Evolutionary conservation across 1,284 basidiomycete genomes (phyloP).

Genomic region (Cronartium ribicola): DNA sequence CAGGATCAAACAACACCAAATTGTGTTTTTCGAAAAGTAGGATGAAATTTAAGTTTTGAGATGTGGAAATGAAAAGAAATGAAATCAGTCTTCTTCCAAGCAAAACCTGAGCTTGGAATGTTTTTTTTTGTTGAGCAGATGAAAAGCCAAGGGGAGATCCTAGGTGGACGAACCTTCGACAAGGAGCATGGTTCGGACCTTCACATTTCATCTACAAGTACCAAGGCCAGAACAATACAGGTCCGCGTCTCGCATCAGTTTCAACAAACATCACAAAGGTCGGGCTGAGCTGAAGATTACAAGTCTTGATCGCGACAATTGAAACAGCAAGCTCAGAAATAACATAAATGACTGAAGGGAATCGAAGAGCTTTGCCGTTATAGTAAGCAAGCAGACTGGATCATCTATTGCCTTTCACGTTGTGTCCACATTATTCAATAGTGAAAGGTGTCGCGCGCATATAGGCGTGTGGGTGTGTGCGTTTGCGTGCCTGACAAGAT

Average conservation of each 20-base stretch:
- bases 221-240: too few species aligned
- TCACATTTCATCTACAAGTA: conserved; percentile 25
- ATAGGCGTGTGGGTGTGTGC: too few species aligned
- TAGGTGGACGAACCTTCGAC: conserved; percentile 19
- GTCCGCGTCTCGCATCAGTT: too few species aligned
- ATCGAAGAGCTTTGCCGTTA: background rate
- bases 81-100: background rate
- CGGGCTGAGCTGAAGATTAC: background rate
- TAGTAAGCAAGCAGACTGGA: too few species aligned
- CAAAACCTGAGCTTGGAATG: background rate
- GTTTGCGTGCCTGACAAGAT: too few species aligned
- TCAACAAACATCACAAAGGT: too few species aligned
- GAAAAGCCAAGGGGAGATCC: conserved; percentile 11
- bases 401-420: too few species aligned
- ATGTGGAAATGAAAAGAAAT: background rate
- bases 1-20: too few species aligned
- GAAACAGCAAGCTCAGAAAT: background rate
- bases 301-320: background rate
- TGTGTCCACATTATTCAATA: too few species aligned
- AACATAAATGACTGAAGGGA: background rate
- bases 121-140: background rate
- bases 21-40: background rate
- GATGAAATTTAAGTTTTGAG: background rate
- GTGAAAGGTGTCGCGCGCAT: too few species aligned
- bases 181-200: conserved; percentile 18